Conservation (phyloP, 2,329 filamentous ascomycete genomes). For the Calonectria ilicicola region DNA sequence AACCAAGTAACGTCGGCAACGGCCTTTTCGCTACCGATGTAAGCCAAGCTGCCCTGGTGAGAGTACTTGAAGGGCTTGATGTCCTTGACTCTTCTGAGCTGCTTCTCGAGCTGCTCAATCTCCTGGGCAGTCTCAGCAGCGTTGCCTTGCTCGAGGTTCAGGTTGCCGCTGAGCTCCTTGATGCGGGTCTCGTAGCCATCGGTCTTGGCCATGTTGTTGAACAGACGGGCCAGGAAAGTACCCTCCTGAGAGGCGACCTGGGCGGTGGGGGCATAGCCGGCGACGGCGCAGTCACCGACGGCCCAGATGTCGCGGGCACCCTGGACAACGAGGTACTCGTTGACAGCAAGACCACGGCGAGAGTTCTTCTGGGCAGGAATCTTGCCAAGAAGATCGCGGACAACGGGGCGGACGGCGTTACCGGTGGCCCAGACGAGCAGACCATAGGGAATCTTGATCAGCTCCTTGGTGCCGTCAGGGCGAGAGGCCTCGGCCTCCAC, state of each 20-base stretch:
- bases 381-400: conserved; percentile 91
- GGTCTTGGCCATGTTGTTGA: conserved; percentile 99
- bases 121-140: conserved; percentile 76
- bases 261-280: conserved; percentile 96
- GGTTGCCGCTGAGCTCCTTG: conserved; percentile 71
- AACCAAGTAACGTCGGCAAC: conserved; percentile 98
- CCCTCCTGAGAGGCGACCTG: conserved; percentile 98
- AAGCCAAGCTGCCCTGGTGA: conserved; percentile 95
- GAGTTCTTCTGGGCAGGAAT: conserved; percentile 97
- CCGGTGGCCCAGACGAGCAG: conserved; percentile 98
- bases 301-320: conserved; percentile 98
- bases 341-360: conserved; percentile 92
- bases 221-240: conserved; percentile 91
- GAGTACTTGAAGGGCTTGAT: conserved; percentile 99
- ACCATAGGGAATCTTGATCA: conserved; percentile 89
- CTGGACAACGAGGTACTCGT: conserved; percentile 99
- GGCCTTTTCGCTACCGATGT: conserved; percentile 98
- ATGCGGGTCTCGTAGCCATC: conserved; percentile 84
- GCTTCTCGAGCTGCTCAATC: conserved; percentile 89
- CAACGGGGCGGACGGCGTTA: conserved; percentile 89
- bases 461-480: conserved; percentile 86
- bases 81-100: conserved; percentile 90
- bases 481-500: conserved; percentile 90
- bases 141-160: conserved; percentile 73
- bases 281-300: conserved; percentile 95